Base-by-base conservation (phyloP, 1,284 basidiomycete genomes). In the Boletus hoseneyae region DNA sequence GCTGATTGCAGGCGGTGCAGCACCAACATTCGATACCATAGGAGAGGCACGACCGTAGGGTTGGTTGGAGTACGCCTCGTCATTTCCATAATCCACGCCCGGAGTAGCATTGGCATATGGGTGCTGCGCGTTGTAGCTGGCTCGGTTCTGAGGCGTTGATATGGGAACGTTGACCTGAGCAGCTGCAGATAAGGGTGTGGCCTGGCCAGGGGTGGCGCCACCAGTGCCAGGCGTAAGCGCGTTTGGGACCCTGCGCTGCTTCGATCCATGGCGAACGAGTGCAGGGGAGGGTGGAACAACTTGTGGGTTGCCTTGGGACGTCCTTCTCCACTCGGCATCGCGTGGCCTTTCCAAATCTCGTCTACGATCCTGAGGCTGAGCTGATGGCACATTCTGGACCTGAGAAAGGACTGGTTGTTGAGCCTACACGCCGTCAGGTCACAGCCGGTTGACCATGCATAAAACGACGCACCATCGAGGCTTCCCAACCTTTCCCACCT, bases 401-500 rank as follows among this genome's bases (percentile, higher is more conserved):
- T 83, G 81, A 30, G 78, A 70, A 30, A 83, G 67, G 47, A 82
- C 77, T 61, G 83, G 79, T 58, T 73, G 80, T 65, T 83, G 80
- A 46, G 78, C 77, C 75, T 79, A 59, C 44, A 60, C 45, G 39
- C 50, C 41, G 42, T 47, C 48, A 38, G 42, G 39, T 38, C 36
- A 38, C 41, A 19, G 16, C 35, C 38, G 33, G 45, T 39, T 43
- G 40, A 50, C 41, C 45, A 27, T 32, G 30, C 29, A 42, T 32
- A 33, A 12, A 47, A 48, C 42, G 19, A 71, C 85, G 62, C 64
- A 92, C 90, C 63, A 82, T 74, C 38, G 86, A 85, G 34, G 80
- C 82, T 73, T 98, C 94, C 94, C 95, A 98, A 48, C 96, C 96
- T 72, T 93, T 90, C 40, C 93, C 95, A 59, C 85, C 86, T 87